These are phyloP conservation scores for Aspergillus sp. DNA, from an alignment of 2,329 filamentous ascomycete genomes.

Conservation along the genomic window DNA sequence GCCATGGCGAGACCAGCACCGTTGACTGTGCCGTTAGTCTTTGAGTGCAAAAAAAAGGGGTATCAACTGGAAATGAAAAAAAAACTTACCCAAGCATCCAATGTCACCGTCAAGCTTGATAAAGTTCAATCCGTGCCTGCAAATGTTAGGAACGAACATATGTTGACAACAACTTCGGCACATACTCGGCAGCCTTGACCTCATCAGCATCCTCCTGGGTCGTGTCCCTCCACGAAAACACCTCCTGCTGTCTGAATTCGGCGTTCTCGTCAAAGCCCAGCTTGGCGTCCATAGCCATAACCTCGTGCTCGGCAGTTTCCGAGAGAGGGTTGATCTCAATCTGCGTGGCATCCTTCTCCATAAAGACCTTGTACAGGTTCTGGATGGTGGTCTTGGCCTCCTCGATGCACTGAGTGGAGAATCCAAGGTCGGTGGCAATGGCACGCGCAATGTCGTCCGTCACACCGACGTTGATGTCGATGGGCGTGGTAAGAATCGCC, in stretches of 20 bases:
- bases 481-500: slow-evolving; percentile 86
- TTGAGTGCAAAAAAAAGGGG: neutral
- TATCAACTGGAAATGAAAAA: neutral
- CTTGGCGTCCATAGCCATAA: slow-evolving; percentile 99
- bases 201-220: slow-evolving; percentile 96
- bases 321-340: slow-evolving; percentile 99
- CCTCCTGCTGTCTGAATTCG: slow-evolving; percentile 93
- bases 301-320: slow-evolving; percentile 96
- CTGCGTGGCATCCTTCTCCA: slow-evolving; percentile 96
- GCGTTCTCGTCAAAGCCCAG: slow-evolving; percentile 98
- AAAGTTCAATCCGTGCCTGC: slow-evolving; percentile 76
- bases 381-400: slow-evolving; percentile 94
- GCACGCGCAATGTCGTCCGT: slow-evolving; percentile 88
- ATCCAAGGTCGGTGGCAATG: slow-evolving; percentile 86
- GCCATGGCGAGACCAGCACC: slow-evolving; percentile 98
- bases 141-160: slow-evolving; percentile 9
- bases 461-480: slow-evolving; percentile 90
- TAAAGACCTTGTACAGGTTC: slow-evolving; percentile 98
- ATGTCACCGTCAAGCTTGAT: slow-evolving; percentile 99
- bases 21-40: slow-evolving; percentile 55
- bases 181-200: slow-evolving; percentile 85
- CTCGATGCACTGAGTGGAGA: slow-evolving; percentile 95
- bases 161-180: neutral
- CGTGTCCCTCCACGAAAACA: slow-evolving; percentile 88
- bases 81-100: slow-evolving; percentile 62